Base-by-base conservation (phyloP, 352 stramenopile genomes). In the Plasmopara muralis region DNA sequence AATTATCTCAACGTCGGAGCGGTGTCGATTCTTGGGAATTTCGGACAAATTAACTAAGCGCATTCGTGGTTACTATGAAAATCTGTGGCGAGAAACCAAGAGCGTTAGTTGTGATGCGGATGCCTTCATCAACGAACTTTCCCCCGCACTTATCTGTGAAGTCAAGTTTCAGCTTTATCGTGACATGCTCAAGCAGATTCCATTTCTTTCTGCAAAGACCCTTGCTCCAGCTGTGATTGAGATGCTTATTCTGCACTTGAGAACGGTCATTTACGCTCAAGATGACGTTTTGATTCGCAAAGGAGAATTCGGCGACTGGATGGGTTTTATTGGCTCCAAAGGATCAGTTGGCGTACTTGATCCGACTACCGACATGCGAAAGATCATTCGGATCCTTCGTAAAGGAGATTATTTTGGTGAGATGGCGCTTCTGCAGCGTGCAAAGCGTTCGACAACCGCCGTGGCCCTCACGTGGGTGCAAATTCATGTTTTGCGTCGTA, bases 331-430 rank as follows among this genome's bases (percentile, higher is more conserved):
- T 43, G 77, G 77, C 13, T 85, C 73, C 12, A 87, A 83, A 55
- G 80, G 77, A 1, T 72, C 67, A 1, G 76, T 87, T 4, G 77
- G 74, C 8, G 62, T 90, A n/a, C 58, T 90, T 4, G 78, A 87
- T 39, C 78, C 78, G 4, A 70, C 62, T 8, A 68, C 70, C 0
- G 39, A 72, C 5, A 55, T 43, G 34, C 64, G 67, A 18, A 73
- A 77, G 39, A 75, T 89, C 31, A 79, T 87, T 6, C 59, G 74
- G 13, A 83, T 87, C 18, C 63, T 89, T 33, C 65, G 66, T 8
- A 83, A 84, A 42, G 79, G 79, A 14, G 76, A 89, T 28, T 89
- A 88, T 54, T 86, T 89, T 53, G 79, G 77, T 4, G 80, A 90
- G 41, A 89, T 87, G 76, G 74, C 74, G 10, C 47, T 89, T 30